phyloP scores from a whole-genome alignment of 148 eudicot genomes.

The Chenopodium suecicum region DNA sequence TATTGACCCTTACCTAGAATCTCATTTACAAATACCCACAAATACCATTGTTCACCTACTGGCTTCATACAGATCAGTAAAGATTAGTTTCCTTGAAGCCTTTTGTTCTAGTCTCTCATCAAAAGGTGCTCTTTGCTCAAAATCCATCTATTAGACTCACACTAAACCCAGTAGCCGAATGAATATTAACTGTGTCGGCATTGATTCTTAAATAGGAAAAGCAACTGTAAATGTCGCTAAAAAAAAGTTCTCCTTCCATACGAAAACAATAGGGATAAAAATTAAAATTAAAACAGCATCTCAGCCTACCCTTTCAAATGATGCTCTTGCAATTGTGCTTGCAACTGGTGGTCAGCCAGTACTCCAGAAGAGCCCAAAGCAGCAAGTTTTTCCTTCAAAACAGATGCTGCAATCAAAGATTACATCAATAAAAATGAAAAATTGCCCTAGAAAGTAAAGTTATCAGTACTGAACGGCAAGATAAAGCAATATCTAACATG shows the following conservation, averaged over 20 bases:
- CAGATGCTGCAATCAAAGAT: conserved; percentile 66
- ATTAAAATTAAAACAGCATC: neutral
- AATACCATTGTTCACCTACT: neutral
- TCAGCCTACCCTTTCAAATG: conserved; percentile 87
- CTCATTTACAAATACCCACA: neutral
- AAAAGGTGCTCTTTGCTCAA: neutral
- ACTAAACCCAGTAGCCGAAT: too few species aligned
- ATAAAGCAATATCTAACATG: conserved; percentile 1
- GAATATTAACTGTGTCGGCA: neutral
- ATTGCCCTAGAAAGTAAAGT: neutral
- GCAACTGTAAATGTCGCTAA: neutral
- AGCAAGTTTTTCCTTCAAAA: conserved; percentile 93
- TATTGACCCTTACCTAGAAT: neutral
- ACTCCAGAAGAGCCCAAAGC: conserved; percentile 93
- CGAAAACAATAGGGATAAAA: conserved; percentile 1
- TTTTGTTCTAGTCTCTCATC: neutral
- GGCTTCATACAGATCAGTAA: neutral
- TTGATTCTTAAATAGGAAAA: neutral
- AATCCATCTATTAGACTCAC: neutral
- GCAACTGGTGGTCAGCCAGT: conserved; percentile 96
- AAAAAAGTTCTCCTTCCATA: neutral
- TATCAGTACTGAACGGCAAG: neutral
- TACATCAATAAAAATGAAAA: conserved; percentile 1
- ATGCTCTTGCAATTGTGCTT: conserved; percentile 94
- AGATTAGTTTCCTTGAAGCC: neutral